phyloP scores from a whole-genome alignment of 2,329 filamentous ascomycete genomes.

The Parastagonospora nodorum region DNA sequence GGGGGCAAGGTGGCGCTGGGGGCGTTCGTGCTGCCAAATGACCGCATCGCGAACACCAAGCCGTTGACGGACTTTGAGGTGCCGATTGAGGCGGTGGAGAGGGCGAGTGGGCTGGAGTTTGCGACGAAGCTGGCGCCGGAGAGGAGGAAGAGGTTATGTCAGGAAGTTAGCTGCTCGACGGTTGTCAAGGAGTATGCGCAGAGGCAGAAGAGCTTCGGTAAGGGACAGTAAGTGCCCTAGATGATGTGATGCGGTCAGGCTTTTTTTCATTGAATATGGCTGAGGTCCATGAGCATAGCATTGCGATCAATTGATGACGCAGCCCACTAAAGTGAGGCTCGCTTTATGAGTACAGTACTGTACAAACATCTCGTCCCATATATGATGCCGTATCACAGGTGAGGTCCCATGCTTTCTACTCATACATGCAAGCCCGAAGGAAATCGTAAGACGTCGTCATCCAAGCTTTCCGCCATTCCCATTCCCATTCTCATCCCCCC shows the following conservation, averaged over 20 bases:
- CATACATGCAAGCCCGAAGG: not conserved
- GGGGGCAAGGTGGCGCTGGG: constrained; percentile 77
- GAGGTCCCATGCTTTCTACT: not conserved
- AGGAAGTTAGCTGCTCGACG: constrained; percentile 83
- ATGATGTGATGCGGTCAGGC: not conserved
- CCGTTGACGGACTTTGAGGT: constrained; percentile 92
- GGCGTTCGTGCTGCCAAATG: constrained; percentile 95
- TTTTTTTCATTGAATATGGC: not conserved
- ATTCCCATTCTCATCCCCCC: not conserved
- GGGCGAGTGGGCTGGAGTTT: constrained; percentile 91
- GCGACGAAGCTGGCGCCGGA: constrained; percentile 75
- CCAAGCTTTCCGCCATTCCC: not conserved
- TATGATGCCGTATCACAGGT: constrained; percentile 3
- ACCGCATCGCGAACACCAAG: constrained; percentile 83
- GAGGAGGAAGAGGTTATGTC: constrained; percentile 78
- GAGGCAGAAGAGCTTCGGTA: constrained; percentile 55
- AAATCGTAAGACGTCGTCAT: not conserved
- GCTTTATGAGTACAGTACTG: not conserved
- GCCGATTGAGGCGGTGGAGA: constrained; percentile 87
- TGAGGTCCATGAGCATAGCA: not conserved
- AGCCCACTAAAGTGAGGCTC: not conserved
- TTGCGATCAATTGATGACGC: not conserved
- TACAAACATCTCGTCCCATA: not conserved
- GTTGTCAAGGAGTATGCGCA: constrained; percentile 79
- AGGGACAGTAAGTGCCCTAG: constrained; percentile 13